Evolutionary conservation across 305 asterid species (phyloP), one percentile per base, ranked within the genome.

Genomic region (Fraxinus baroniana): DNA sequence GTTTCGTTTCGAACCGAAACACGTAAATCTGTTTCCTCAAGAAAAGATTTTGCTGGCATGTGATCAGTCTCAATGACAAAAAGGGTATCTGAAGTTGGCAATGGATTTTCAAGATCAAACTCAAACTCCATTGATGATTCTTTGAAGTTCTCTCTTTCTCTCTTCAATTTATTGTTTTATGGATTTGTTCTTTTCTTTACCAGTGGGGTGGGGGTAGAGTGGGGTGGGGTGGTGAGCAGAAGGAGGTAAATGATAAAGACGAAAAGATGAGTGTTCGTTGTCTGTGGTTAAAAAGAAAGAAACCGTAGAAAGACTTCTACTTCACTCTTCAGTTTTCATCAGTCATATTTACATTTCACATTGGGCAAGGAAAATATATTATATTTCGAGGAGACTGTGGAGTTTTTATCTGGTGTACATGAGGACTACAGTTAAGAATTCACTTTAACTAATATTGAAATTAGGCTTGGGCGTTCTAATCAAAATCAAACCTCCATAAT

Each of bases 51-150:
- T 2, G 88, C 85, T 60, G 94, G 93, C 89, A 91, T 91, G 83
- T 91, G 94, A 86, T 92, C 90, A 74, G 64, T 35, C 81, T 93
- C 97, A 18, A 83, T 82, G 12, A 70, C 8, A 60, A 90, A 93
- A 0, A 93, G 79, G 10, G 87, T 88, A n/a, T 49, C 79, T 0
- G 78, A 49, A 44, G 81, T 82, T 82, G 92, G 92, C 20, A 93
- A 71, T 77, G 97, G 97, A 78, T 85, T 87, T 81, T 90, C 93
- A 66, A 93, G 93, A 87, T 91, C 90, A 81, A 84, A 87, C 44
- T 85, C 79, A 12, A 87, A 90, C 80, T 88, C 96, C 97, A 93
- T 93, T 81, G 90, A 82, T 78, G 49, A 22, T 22, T 57, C 46
- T 32, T 28, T 66, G 82, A 57, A 82, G 64, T 75, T 80, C 36